Base-by-base conservation (phyloP, 1,284 basidiomycete genomes). In the Apiotrichum veenhuisii region DNA sequence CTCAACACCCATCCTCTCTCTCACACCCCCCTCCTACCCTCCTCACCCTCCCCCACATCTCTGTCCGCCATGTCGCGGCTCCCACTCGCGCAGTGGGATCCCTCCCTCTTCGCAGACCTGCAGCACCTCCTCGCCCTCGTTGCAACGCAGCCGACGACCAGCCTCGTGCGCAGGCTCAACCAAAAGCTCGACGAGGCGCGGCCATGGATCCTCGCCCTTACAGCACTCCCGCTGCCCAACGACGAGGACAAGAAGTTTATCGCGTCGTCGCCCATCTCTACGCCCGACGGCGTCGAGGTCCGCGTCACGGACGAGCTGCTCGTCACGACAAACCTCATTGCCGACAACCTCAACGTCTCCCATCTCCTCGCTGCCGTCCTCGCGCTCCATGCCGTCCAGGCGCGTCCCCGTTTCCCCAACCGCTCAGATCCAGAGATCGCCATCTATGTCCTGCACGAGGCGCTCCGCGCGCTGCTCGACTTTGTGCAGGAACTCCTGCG, bases 151-250 rank as follows among this genome's bases (percentile, higher is more conserved):
- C 70, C 72, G 7, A 70, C 67, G 8, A 74, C 70, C 5, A 70
- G 71, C 10, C 58, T 67, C 2, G 45, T 75, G 10, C 61, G 70
- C 25, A 63, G 62, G 38, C 62, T 75, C 11, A 62, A 61, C 42
- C 50, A 50, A 15, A 60, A 64, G 51, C 66, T 76, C 33, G 68
- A 73, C 20, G 60, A 66, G 26, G 71, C 72, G 0, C 58, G 66
- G 33, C 74, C 74, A 36, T 76, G 74, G 74, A 62, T 76, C 15
- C 54, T 71, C 18, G 49, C 63, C 0, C 62, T 76, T 33, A 69
- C 70, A 0, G 60, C 61, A 17, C 52, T 76, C 20, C 71, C 74
- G 10, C 54, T 49, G 3, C 68, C 64, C 1, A 72, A 62, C 48
- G 66, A 69, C 3, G 64, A 63, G 52, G 72, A 74, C 61, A 70